A percentile compares a stretch with the other conserved stretches of the same genome.
phyloP scores from a whole-genome alignment of 78 protist species.

The Polysphondylium violaceum region DNA sequence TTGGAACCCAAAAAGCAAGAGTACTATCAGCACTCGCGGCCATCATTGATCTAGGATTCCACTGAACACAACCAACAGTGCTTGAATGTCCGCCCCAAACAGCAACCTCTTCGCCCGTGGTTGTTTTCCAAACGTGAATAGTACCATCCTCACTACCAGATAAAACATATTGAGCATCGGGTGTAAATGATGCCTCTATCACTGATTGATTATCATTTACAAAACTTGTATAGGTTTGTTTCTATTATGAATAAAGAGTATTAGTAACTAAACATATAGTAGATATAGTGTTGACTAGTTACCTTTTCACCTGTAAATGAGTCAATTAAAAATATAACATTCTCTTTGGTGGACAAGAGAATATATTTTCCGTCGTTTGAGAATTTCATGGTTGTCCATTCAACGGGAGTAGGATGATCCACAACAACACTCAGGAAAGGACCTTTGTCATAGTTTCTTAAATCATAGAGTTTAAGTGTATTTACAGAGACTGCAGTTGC shows the following conservation, averaged over 20 bases:
- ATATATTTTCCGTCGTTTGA: constrained; percentile 82
- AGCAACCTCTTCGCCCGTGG: constrained; percentile 75
- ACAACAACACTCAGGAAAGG: constrained; percentile 59
- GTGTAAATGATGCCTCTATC: constrained; percentile 85
- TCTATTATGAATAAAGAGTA: constrained; percentile 14
- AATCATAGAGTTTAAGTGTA: constrained; percentile 79
- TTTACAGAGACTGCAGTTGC: constrained; percentile 68
- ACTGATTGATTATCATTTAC: constrained; percentile 48
- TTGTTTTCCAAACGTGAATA: constrained; percentile 83
- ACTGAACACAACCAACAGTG: constrained; percentile 85
- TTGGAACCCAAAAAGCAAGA: constrained; percentile 87
- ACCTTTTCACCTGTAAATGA: constrained; percentile 79
- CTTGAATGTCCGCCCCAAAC: constrained; percentile 82
- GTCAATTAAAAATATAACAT: constrained; percentile 72
- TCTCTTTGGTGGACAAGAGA: constrained; percentile 59
- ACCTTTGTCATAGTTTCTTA: constrained; percentile 73
- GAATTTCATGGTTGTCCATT: constrained; percentile 83
- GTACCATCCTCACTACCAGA: constrained; percentile 86
- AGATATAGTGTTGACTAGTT: background rate
- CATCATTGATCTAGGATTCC: constrained; percentile 87
- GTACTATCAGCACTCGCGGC: constrained; percentile 80
- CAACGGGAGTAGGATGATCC: constrained; percentile 61
- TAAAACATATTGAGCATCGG: constrained; percentile 87
- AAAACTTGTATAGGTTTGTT: constrained; percentile 71
- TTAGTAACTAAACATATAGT: background rate